Conservation (phyloP, 495 filamentous ascomycete species). For the Penicillium herquei region DNA sequence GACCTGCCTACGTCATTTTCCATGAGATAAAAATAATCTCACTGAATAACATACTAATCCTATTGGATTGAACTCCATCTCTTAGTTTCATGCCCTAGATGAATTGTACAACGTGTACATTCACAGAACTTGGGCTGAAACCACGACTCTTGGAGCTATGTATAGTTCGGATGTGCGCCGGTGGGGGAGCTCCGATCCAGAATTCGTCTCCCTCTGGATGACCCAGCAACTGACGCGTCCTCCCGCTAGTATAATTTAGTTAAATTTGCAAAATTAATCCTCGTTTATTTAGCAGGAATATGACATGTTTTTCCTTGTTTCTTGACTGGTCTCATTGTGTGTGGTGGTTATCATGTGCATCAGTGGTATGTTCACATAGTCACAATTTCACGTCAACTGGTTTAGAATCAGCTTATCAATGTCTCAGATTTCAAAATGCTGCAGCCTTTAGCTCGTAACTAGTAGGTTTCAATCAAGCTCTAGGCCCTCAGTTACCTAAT, state of each 20-base stretch:
- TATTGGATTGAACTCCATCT: background rate
- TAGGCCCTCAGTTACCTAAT: background rate
- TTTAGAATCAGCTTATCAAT: constrained; percentile 1
- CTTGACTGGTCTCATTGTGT: no score
- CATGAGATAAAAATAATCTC: background rate
- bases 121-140: constrained; percentile 14
- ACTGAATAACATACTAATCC: no score
- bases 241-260: background rate
- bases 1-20: constrained; percentile 6
- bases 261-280: background rate
- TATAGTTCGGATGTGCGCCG: constrained; percentile 17
- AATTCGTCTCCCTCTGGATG: constrained; percentile 11
- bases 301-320: no score
- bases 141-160: constrained; percentile 9
- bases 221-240: constrained; percentile 23
- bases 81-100: background rate
- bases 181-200: constrained; percentile 8
- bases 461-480: background rate
- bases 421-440: background rate
- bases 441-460: background rate
- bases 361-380: background rate
- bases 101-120: background rate
- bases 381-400: background rate
- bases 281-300: background rate
- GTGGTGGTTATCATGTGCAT: background rate